These are phyloP conservation scores for Trebouxia sp. DNA, from an alignment of 139 green algal species.

Conservation along the genomic window DNA sequence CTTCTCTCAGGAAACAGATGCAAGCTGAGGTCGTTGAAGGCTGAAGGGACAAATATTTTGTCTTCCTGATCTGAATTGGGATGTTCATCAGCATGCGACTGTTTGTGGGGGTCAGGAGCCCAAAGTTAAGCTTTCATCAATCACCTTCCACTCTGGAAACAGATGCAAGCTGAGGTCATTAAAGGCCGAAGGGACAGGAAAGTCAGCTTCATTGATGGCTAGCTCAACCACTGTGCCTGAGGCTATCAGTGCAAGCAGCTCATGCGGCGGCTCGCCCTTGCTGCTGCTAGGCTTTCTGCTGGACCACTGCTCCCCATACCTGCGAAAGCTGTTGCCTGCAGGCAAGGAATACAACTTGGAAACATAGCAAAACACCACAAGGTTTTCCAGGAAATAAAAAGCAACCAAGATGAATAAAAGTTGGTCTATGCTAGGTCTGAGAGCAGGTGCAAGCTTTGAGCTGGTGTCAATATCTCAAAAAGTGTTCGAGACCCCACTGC, in stretches of 20 bases:
- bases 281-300: background rate
- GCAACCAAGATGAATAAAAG: too few relatives aligned
- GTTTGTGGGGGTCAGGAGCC: too few relatives aligned
- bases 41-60: background rate
- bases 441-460: background rate
- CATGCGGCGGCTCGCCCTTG: background rate
- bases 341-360: background rate
- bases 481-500: too few relatives aligned
- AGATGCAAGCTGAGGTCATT: conserved; percentile 14
- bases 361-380: too few relatives aligned
- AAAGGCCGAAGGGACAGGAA: background rate
- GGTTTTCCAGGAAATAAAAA: too few relatives aligned
- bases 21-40: conserved; percentile 5
- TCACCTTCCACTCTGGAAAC: background rate
- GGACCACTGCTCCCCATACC: background rate
- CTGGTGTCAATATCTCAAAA: too few relatives aligned
- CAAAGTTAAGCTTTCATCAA: too few relatives aligned
- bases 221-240: conserved; percentile 16
- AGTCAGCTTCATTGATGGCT: background rate
- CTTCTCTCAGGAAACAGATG: conserved; percentile 7
- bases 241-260: background rate
- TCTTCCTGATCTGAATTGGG: too few relatives aligned
- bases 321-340: conserved; percentile 17
- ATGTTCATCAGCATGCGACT: too few relatives aligned
- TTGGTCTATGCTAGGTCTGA: background rate